Percentiles rank a stretch among this genome's conserved stretches.
phyloP scores from a whole-genome alignment of 352 stramenopile species.

The Pythium brassicae region DNA sequence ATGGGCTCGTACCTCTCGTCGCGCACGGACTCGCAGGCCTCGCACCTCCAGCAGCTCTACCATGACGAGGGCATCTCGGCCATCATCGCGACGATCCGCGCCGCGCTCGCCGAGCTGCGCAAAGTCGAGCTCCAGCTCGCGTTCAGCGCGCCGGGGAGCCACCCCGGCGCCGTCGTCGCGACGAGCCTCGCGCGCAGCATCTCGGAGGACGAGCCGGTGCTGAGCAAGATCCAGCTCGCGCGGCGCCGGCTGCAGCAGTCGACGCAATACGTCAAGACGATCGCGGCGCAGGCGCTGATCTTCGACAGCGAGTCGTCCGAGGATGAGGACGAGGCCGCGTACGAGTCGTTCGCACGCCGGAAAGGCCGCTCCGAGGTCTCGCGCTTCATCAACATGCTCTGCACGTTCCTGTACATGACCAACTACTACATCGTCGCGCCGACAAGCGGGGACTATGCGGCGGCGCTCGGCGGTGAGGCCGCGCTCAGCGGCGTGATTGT shows the following conservation, averaged over 20 bases:
- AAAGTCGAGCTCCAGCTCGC: conserved; percentile 39
- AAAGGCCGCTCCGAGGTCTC: conserved; percentile 54
- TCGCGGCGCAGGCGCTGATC: conserved; percentile 77
- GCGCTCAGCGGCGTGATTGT: conserved; percentile 94
- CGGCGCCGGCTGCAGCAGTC: conserved; percentile 69
- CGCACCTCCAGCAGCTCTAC: conserved; percentile 81
- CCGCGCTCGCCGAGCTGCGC: conserved; percentile 58
- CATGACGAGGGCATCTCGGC: conserved; percentile 86
- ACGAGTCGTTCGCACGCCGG: conserved; percentile 52
- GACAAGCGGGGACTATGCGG: conserved; percentile 91
- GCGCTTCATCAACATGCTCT: conserved; percentile 91
- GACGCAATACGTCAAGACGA: conserved; percentile 80
- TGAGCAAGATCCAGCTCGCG: conserved; percentile 65
- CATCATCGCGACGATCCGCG: conserved; percentile 79
- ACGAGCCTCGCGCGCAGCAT: conserved; percentile 40
- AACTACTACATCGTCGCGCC: conserved; percentile 98
- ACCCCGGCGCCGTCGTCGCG: neutral
- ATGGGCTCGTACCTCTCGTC: conserved; percentile 83
- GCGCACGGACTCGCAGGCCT: conserved; percentile 76
- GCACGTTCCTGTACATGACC: conserved; percentile 96
- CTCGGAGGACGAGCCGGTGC: conserved; percentile 71
- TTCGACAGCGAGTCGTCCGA: conserved; percentile 80
- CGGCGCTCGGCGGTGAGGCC: conserved; percentile 81
- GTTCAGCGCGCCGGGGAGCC: neutral
- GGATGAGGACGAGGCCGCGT: conserved; percentile 72